Percentiles rank a stretch among this genome's conserved stretches.
Conservation (phyloP, 305 asterid genomes). For the Euphrasia arctica region DNA sequence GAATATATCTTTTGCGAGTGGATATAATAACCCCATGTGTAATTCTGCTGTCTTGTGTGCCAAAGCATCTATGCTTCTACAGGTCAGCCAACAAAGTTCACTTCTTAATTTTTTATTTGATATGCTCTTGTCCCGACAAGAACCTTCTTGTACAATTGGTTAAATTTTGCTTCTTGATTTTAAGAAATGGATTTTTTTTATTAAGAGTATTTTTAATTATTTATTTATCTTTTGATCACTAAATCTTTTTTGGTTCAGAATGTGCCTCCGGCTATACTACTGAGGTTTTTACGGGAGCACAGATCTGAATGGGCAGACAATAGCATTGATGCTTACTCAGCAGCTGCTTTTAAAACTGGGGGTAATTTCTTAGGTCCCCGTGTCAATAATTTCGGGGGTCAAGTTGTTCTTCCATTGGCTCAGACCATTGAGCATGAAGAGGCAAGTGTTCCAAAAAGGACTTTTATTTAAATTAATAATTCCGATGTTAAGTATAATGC, state of each 20-base stretch:
- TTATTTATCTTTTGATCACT: not conserved
- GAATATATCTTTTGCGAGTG: conserved; percentile 60
- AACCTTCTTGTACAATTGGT: not conserved
- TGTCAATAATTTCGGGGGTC: conserved; percentile 67
- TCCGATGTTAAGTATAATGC: not conserved
- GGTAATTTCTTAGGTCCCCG: conserved; percentile 61
- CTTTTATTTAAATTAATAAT: not conserved
- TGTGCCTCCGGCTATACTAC: conserved; percentile 85
- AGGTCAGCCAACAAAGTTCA: conserved; percentile 48
- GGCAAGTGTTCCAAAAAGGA: conserved; percentile 42
- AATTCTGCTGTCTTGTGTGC: conserved; percentile 67
- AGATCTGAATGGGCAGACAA: conserved; percentile 96
- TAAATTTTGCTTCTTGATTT: not conserved
- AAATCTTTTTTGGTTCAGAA: conserved; percentile 40
- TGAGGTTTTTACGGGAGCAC: conserved; percentile 82
- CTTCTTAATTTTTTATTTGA: not conserved
- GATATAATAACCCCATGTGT: conserved; percentile 50
- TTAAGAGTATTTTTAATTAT: not conserved
- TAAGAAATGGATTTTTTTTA: too few species aligned
- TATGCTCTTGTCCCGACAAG: too few species aligned
- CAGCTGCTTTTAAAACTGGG: conserved; percentile 69
- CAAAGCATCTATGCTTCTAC: conserved; percentile 92
- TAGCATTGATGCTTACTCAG: conserved; percentile 74
- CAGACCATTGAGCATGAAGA: conserved; percentile 93
- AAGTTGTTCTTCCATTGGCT: conserved; percentile 85